phyloP scores from a whole-genome alignment of 1,139 yeast genomes.

The Geotrichum reessii region DNA sequence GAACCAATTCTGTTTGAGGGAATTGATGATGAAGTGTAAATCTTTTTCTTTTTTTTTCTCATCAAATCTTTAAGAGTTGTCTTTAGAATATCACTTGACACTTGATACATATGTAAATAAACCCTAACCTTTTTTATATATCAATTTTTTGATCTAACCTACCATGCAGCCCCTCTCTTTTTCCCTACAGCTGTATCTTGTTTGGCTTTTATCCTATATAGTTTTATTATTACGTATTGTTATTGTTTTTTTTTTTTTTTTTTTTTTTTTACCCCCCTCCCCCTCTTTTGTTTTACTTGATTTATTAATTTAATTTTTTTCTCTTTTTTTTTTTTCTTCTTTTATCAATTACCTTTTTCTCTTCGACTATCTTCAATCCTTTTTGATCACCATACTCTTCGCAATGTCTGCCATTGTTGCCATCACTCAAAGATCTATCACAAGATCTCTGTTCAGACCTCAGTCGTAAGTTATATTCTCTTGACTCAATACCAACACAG shows the following conservation, averaged over 20 bases:
- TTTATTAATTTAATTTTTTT: neutral
- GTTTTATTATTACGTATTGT: too few species aligned
- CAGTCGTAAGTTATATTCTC: slow-evolving; percentile 16
- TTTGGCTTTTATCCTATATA: neutral
- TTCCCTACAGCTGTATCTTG: too few species aligned
- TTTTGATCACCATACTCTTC: neutral
- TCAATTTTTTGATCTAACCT: too few species aligned
- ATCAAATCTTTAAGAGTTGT: neutral
- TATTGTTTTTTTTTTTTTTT: neutral
- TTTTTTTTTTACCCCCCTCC: neutral
- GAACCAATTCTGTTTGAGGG: slow-evolving; percentile 13
- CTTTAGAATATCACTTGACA: neutral
- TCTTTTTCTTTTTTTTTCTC: neutral
- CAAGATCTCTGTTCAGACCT: slow-evolving; percentile 20
- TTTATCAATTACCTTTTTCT: neutral
- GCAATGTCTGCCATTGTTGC: slow-evolving; percentile 25
- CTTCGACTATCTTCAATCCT: neutral
- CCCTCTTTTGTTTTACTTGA: neutral
- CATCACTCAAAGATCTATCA: slow-evolving; percentile 21
- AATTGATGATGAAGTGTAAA: slow-evolving; percentile 6
- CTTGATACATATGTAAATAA: neutral
- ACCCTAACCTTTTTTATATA: neutral
- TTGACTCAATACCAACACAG: neutral
- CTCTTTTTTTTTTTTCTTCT: neutral
- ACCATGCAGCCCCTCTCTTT: neutral